phyloP scores from a whole-genome alignment of 177 flowering plant species.

The Vitis hybrid region DNA sequence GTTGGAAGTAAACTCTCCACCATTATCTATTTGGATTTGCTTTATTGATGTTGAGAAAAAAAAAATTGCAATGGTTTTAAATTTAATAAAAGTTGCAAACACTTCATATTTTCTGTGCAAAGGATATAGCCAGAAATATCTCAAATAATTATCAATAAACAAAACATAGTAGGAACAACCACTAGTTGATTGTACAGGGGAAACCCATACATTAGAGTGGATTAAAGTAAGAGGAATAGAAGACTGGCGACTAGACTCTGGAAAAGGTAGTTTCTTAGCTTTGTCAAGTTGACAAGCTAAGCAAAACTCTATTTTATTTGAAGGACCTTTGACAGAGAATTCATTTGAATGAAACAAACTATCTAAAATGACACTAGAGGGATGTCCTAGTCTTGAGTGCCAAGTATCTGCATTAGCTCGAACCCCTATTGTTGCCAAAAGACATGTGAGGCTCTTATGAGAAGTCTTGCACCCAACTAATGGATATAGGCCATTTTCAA shows the following conservation, averaged over 20 bases:
- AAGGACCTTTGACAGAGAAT: background rate
- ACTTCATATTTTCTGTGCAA: too few species aligned
- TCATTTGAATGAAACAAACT: background rate
- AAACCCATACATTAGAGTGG: too few species aligned
- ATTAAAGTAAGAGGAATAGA: too few species aligned
- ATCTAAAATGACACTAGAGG: background rate
- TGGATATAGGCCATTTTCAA: background rate
- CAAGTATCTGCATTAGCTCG: background rate
- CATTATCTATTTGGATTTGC: too few species aligned
- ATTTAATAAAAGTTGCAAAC: too few species aligned
- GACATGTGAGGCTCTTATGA: background rate
- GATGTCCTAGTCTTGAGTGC: slow-evolving; percentile 7
- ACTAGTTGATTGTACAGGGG: too few species aligned
- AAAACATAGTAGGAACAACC: too few species aligned
- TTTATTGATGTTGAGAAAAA: too few species aligned
- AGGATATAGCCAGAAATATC: too few species aligned
- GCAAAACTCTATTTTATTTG: background rate
- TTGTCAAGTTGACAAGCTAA: background rate
- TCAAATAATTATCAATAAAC: too few species aligned
- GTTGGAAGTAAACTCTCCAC: too few species aligned
- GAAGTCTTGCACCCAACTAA: background rate
- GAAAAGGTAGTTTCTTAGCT: slow-evolving; percentile 3
- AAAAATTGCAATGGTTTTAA: too few species aligned
- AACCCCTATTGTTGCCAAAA: background rate
- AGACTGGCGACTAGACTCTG: background rate